Base-by-base conservation (phyloP, 495 filamentous ascomycete genomes). In the Aspergillus funiculosus region DNA sequence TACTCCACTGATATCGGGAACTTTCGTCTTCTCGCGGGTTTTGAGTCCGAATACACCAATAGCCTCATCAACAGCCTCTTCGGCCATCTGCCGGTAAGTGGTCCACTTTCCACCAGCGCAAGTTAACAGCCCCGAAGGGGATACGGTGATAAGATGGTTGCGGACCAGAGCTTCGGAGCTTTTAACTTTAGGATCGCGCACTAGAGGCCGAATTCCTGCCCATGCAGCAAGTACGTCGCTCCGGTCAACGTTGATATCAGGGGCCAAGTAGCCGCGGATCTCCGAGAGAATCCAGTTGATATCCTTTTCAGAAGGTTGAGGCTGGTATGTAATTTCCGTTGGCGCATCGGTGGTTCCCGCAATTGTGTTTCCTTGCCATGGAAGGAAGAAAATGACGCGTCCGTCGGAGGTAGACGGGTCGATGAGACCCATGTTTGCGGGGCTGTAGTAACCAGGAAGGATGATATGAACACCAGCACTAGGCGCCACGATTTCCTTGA, bases 61-160 rank as follows among this genome's bases (percentile, higher is more conserved):
- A 13, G 91, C 91, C 51, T 89, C 85, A 56, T 98, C 91, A 22
- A 98, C 92, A 41, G 86, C 83, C 62, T 98, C 91, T 68, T 98
- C 91, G 26, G 92, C 89, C 92, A 98, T 98, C 61, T 98, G 89
- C 24, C 92, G 84, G 68, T 98, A 98, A 4, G 92, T 98, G 3
- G 92, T 98, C 92, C 92, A 98, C 69, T 97, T 97, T 15, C 92
- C 92, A 49, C 92, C 92, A n/a, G 91, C 88, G 61, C 87, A 90
- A 30, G 92, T 98, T 39, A 98, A 63, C 21, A 98, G 80, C 2
- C 92, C 92, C 6, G 87, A 90, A 1, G 76, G 63, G 8, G 91
- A 95, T 19, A 91, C 77, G 48, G 91, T 85, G 57, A 98, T 81
- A 43, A 98, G 75, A 61, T 98, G 92, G 66, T 92, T 97, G 40